Evolutionary conservation across 1,139 yeast genomes (phyloP).

Genomic region (Taphrina flavorubra): DNA sequence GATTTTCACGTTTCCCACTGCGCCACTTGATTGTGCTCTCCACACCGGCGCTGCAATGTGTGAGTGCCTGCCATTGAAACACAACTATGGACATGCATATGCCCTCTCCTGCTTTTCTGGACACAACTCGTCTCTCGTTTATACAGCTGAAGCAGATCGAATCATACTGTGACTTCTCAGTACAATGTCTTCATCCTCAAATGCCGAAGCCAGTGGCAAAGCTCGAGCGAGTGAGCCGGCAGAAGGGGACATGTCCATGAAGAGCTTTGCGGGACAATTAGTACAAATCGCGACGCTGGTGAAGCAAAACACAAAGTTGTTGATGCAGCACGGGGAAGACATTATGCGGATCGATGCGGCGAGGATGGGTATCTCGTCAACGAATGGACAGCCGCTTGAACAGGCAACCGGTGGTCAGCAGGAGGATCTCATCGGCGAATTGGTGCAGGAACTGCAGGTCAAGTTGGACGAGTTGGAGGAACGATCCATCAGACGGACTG

Average conservation of each 20-base stretch:
- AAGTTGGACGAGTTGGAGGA: slow-evolving; percentile 39
- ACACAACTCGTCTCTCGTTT: too few species aligned
- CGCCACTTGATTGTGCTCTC: background rate
- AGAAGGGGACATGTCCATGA: slow-evolving; percentile 9
- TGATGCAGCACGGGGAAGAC: slow-evolving; percentile 38
- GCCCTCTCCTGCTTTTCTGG: too few species aligned
- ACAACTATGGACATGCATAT: too few species aligned
- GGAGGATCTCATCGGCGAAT: slow-evolving; percentile 29
- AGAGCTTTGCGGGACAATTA: slow-evolving; percentile 23
- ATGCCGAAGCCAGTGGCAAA: background rate
- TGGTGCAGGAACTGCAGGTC: slow-evolving; percentile 33
- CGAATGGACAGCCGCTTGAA: slow-evolving; percentile 18
- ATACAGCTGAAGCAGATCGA: too few species aligned
- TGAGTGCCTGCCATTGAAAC: too few species aligned
- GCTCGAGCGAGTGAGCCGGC: background rate
- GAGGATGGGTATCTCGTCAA: slow-evolving; percentile 25
- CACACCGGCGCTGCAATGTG: background rate
- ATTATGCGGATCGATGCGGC: slow-evolving; percentile 40
- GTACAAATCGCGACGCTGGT: slow-evolving; percentile 28
- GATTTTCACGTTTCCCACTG: background rate
- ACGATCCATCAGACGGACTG: slow-evolving; percentile 34
- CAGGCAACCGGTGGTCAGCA: background rate
- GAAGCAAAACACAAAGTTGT: slow-evolving; percentile 24
- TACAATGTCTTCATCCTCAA: background rate
- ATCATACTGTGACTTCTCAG: background rate